phyloP scores from a whole-genome alignment of 2,329 filamentous ascomycete genomes.

The Diplodia intermedia region DNA sequence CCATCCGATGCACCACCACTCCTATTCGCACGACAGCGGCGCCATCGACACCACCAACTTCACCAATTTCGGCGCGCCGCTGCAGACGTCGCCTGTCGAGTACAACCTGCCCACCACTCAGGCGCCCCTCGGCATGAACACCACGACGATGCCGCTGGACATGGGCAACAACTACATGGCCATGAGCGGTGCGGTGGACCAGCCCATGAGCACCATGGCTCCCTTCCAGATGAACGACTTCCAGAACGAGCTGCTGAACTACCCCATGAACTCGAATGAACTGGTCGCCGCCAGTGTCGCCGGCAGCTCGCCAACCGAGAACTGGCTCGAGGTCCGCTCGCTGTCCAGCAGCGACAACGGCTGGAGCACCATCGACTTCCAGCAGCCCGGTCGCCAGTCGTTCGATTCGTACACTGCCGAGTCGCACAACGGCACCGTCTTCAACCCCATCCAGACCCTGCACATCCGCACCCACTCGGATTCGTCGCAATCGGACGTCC shows the following conservation, averaged over 20 bases:
- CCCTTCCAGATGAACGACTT: conserved; percentile 68
- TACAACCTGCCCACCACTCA: conserved; percentile 52
- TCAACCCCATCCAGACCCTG: conserved; percentile 89
- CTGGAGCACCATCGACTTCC: conserved; percentile 80
- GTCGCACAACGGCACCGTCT: conserved; percentile 67
- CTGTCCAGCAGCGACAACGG: conserved; percentile 85
- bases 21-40: conserved; percentile 44
- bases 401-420: conserved; percentile 69
- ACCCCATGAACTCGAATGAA: conserved; percentile 59
- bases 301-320: conserved; percentile 63
- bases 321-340: conserved; percentile 85
- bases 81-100: conserved; percentile 56
- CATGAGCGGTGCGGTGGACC: conserved; percentile 50
- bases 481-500: conserved; percentile 71
- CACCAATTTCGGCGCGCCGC: conserved; percentile 40
- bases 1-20: conserved; percentile 41
- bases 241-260: conserved; percentile 67
- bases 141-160: conserved; percentile 52
- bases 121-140: conserved; percentile 36
- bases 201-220: conserved; percentile 51
- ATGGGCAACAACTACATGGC: conserved; percentile 49
- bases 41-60: conserved; percentile 49
- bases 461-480: conserved; percentile 82
- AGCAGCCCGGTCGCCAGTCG: conserved; percentile 62
- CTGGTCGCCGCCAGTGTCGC: conserved; percentile 47